phyloP scores from a whole-genome alignment of 495 filamentous ascomycete genomes.

The Podospora sp. region DNA sequence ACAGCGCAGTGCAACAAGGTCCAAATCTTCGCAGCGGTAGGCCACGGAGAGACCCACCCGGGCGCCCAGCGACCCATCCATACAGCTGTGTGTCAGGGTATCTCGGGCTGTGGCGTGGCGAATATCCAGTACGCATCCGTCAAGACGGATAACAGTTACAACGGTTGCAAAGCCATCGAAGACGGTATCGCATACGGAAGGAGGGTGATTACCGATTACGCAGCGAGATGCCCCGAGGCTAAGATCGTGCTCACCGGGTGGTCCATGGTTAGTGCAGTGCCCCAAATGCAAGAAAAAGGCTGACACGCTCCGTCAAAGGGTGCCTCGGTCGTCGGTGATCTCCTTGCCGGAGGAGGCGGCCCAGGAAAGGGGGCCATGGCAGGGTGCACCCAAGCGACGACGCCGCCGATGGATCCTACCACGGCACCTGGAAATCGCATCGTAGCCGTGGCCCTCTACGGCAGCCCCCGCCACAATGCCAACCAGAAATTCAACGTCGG shows the following conservation, averaged over 20 bases:
- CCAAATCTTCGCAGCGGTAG: constrained; percentile 14
- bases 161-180: constrained; percentile 12
- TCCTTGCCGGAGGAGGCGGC: constrained; percentile 8
- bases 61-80: constrained; percentile 10
- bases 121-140: constrained; percentile 15
- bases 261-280: constrained; percentile 11
- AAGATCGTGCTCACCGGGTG: constrained; percentile 14
- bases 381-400: constrained; percentile 6
- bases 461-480: constrained; percentile 15
- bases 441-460: constrained; percentile 12
- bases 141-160: constrained; percentile 9
- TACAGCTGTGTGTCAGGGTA: constrained; percentile 6
- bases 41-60: constrained; percentile 7
- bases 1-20: constrained; percentile 13
- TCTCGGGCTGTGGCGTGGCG: constrained; percentile 14
- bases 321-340: constrained; percentile 12
- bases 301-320: constrained; percentile 7
- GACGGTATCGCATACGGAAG: constrained; percentile 9
- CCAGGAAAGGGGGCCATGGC: constrained; percentile 13
- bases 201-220: constrained; percentile 6
- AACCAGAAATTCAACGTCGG: constrained; percentile 17
- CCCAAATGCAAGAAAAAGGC: constrained; percentile 11
- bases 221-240: constrained; percentile 11
- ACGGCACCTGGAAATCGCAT: constrained; percentile 12
- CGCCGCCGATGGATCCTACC: constrained; percentile 10